Evolutionary conservation across 1,284 basidiomycete species (phyloP).

Genomic region (Ceratobasidium sp.): DNA sequence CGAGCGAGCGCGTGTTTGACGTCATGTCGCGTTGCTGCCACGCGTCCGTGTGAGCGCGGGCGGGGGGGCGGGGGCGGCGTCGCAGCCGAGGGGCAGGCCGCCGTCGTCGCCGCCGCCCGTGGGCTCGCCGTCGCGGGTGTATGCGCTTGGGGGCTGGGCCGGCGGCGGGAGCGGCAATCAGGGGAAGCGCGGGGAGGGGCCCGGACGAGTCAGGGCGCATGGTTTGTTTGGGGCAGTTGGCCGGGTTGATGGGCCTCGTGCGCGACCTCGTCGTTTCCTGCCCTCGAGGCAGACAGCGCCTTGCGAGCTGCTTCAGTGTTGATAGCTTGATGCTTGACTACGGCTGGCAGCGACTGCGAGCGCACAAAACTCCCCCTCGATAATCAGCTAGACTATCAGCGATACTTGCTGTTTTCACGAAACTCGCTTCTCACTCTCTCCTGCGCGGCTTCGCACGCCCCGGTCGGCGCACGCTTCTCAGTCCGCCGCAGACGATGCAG

Average conservation of each 20-base stretch:
- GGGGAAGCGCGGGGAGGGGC: conserved; percentile 15
- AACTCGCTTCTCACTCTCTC: neutral
- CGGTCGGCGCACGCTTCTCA: conserved; percentile 36
- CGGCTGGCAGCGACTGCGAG: conserved; percentile 18
- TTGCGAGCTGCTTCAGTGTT: conserved; percentile 6
- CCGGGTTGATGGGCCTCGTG: conserved; percentile 8
- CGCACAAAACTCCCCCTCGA: neutral
- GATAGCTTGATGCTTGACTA: conserved; percentile 21
- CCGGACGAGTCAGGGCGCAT: conserved; percentile 57
- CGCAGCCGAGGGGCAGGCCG: too few species aligned
- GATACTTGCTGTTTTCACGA: neutral
- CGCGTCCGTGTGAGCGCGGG: conserved; percentile 6
- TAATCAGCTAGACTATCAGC: neutral
- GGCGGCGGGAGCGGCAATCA: neutral
- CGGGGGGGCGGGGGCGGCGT: conserved; percentile 21
- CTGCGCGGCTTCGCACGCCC: conserved; percentile 35
- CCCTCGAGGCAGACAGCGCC: conserved; percentile 35
- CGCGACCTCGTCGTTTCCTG: conserved; percentile 14
- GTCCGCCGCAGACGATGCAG: conserved; percentile 37
- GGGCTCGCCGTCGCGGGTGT: too few species aligned
- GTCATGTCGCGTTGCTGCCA: conserved; percentile 38
- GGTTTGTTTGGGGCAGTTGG: conserved; percentile 52
- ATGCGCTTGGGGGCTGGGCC: neutral
- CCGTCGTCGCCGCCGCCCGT: too few species aligned
- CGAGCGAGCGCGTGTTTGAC: conserved; percentile 14